phyloP scores from a whole-genome alignment of 2,329 filamentous ascomycete species.

The Paraphaeosphaeria minitans region DNA sequence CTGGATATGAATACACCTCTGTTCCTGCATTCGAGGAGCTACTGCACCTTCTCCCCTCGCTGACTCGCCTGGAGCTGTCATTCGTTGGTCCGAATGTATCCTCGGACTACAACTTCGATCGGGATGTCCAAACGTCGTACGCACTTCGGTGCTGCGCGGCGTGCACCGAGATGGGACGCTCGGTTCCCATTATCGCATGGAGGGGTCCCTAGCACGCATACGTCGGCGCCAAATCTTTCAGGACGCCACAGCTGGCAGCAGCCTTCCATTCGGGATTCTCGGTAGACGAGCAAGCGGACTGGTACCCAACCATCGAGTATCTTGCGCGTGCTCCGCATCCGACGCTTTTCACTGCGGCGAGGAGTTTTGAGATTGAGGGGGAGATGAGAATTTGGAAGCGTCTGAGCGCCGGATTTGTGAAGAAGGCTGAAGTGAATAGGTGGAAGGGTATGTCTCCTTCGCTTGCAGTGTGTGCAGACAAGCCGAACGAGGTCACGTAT shows the following conservation, averaged over 20 bases:
- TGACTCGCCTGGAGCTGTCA: background rate
- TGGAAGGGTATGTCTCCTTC: slow-evolving; percentile 14
- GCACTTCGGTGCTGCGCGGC: slow-evolving; percentile 5
- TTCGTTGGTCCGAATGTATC: slow-evolving; percentile 1
- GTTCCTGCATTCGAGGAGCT: slow-evolving; percentile 10
- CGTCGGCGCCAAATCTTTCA: slow-evolving; percentile 9
- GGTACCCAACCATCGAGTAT: slow-evolving; percentile 13
- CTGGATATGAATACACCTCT: slow-evolving; percentile 7
- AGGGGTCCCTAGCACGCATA: slow-evolving; percentile 13
- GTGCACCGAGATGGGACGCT: slow-evolving; percentile 9
- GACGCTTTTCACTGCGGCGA: slow-evolving; percentile 13
- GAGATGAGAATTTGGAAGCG: slow-evolving; percentile 13
- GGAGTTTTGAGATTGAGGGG: slow-evolving; percentile 9
- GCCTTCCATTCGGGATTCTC: slow-evolving; percentile 11
- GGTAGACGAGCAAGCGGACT: slow-evolving; percentile 11
- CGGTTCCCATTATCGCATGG: slow-evolving; percentile 4
- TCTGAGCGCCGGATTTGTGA: slow-evolving; percentile 11
- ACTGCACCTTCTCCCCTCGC: slow-evolving; percentile 11
- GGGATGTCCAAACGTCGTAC: background rate
- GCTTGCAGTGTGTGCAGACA: slow-evolving; percentile 10
- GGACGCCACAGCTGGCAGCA: slow-evolving; percentile 12
- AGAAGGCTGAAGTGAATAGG: slow-evolving; percentile 14
- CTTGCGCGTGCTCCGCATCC: slow-evolving; percentile 12
- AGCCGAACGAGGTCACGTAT: slow-evolving; percentile 11
- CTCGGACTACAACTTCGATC: background rate